phyloP scores from a whole-genome alignment of 2,329 filamentous ascomycete genomes.

The Ophiocordyceps camponoti-rufipedis region DNA sequence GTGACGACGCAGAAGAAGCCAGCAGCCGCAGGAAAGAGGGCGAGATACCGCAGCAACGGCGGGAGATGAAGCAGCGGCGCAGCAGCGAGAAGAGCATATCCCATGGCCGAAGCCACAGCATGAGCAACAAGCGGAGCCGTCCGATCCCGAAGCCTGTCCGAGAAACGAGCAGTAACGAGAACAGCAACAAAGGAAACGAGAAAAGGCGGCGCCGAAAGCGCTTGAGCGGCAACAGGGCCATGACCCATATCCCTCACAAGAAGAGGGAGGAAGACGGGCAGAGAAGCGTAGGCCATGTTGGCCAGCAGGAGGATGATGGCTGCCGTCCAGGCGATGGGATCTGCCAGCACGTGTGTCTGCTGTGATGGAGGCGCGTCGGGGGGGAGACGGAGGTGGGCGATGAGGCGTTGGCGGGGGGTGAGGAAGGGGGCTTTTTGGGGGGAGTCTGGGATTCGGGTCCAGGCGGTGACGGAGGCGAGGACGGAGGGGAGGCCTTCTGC shows the following conservation, averaged over 20 bases:
- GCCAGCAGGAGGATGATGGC: slow-evolving; percentile 73
- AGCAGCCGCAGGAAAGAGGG: slow-evolving; percentile 58
- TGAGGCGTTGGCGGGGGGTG: slow-evolving; percentile 42
- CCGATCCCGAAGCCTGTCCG: slow-evolving; percentile 46
- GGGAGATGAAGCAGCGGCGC: slow-evolving; percentile 26
- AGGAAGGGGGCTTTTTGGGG: slow-evolving; percentile 49
- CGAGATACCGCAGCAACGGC: slow-evolving; percentile 44
- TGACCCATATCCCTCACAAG: slow-evolving; percentile 66
- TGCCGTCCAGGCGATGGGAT: slow-evolving; percentile 41
- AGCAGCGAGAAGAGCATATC: slow-evolving; percentile 43
- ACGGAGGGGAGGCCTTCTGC: slow-evolving; percentile 74
- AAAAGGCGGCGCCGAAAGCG: slow-evolving; percentile 66
- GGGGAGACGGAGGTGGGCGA: slow-evolving; percentile 52
- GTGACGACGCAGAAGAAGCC: slow-evolving; percentile 78
- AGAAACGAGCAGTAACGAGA: slow-evolving; percentile 52
- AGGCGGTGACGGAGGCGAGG: slow-evolving; percentile 55
- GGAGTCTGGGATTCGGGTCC: slow-evolving; percentile 57
- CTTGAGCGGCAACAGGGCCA: slow-evolving; percentile 48
- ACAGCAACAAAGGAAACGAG: slow-evolving; percentile 56
- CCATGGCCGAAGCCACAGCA: slow-evolving; percentile 44
- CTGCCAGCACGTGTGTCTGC: slow-evolving; percentile 8
- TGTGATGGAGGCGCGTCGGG: slow-evolving; percentile 14
- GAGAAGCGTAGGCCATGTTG: slow-evolving; percentile 74
- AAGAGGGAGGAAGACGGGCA: slow-evolving; percentile 75
- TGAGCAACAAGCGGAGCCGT: slow-evolving; percentile 50